These are phyloP conservation scores for Cadophora luteo-olivacea DNA, from an alignment of 2,329 filamentous ascomycete species.

Conservation along the genomic window DNA sequence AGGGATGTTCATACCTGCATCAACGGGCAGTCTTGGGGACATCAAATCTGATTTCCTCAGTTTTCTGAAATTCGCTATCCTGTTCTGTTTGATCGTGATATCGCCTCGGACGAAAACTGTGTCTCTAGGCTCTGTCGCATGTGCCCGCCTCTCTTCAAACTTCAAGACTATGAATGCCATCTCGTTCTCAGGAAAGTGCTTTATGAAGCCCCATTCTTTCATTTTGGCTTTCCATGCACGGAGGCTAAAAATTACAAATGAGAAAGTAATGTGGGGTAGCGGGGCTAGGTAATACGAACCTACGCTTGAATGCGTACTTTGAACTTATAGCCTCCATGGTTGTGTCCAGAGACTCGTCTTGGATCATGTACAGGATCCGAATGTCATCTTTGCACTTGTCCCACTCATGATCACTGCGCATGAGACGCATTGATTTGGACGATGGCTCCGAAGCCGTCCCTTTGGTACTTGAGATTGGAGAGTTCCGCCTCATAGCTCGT, in stretches of 20 bases:
- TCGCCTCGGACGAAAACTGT: not conserved
- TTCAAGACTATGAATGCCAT: not conserved
- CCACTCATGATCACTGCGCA: constrained; percentile 8
- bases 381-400: constrained; percentile 7
- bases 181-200: not conserved
- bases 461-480: not conserved
- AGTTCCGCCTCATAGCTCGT: not conserved
- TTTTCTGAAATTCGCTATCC: constrained; percentile 6
- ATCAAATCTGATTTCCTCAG: not conserved
- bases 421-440: not conserved
- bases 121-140: not conserved
- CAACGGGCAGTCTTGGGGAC: not conserved
- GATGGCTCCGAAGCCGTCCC: not conserved
- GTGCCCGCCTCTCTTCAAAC: not conserved
- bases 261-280: not conserved
- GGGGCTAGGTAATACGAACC: not conserved
- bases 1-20: not conserved
- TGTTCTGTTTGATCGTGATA: not conserved
- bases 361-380: not conserved
- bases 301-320: not conserved
- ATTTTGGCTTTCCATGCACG: constrained; percentile 14
- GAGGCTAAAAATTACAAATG: not conserved
- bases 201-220: constrained; percentile 12
- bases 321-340: constrained; percentile 3
- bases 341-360: not conserved